Evolutionary conservation across 805 yeast genomes (phyloP).

Genomic region (Teunomyces panamensis): DNA sequence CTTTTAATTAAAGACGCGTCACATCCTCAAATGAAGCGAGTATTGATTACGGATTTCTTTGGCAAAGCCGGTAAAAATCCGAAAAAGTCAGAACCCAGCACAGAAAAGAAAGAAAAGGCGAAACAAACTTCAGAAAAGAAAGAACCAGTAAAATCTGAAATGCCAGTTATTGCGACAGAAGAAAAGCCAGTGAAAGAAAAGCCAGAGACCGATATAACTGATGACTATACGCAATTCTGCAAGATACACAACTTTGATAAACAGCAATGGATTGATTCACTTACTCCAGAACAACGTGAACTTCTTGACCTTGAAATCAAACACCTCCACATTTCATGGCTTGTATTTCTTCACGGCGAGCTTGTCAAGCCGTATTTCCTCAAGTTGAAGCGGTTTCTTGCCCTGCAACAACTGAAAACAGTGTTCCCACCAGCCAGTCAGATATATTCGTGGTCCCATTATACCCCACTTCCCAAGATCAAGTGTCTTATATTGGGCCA

Average conservation of each 20-base stretch:
- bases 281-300: conserved; percentile 46
- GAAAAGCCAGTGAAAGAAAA: neutral
- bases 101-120: neutral
- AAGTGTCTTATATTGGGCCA: conserved; percentile 87
- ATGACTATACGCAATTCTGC: conserved; percentile 5
- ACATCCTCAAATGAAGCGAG: neutral
- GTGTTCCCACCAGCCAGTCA: conserved; percentile 78
- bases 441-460: conserved; percentile 88
- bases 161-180: too few species aligned
- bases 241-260: conserved; percentile 43
- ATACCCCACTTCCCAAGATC: conserved; percentile 72
- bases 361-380: conserved; percentile 84
- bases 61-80: conserved; percentile 2
- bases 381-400: conserved; percentile 62
- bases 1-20: neutral
- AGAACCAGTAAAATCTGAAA: neutral
- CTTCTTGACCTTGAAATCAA: conserved; percentile 65
- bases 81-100: neutral
- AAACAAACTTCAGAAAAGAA: neutral
- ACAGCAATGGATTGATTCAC: conserved; percentile 45
- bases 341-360: conserved; percentile 62
- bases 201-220: too few species aligned
- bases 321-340: conserved; percentile 78
- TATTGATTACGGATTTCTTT: conserved; percentile 20
- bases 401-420: conserved; percentile 44